phyloP scores from a whole-genome alignment of 2,329 filamentous ascomycete genomes.

The Trichoderma cornu-damae region DNA sequence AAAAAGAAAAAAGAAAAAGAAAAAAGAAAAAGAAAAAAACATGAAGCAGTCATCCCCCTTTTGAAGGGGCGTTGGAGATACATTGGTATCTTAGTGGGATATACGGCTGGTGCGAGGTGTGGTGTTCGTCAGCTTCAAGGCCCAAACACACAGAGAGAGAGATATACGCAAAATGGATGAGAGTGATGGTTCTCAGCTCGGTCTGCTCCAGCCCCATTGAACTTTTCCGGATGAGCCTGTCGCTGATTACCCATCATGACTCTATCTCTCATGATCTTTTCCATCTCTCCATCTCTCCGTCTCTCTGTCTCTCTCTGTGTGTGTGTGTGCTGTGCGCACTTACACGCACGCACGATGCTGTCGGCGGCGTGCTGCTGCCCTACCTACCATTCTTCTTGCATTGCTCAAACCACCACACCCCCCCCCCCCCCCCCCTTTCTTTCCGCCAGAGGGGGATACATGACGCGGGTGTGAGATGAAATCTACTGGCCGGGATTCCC shows the following conservation, averaged over 20 bases:
- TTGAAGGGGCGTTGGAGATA: neutral
- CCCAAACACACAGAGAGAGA: neutral
- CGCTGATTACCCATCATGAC: neutral
- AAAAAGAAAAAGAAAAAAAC: too few species aligned
- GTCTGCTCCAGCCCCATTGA: neutral
- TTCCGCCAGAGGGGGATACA: neutral
- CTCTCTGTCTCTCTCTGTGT: too few species aligned
- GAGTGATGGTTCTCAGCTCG: slow-evolving; percentile 12
- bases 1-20: too few species aligned
- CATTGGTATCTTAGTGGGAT: neutral
- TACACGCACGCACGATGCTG: slow-evolving; percentile 4
- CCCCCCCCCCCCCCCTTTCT: neutral
- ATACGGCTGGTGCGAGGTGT: neutral
- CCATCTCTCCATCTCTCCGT: too few species aligned
- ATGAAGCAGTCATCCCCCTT: neutral
- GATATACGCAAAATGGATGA: too few species aligned
- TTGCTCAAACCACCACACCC: too few species aligned
- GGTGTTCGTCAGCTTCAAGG: neutral
- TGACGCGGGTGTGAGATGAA: neutral
- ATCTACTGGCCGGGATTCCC: neutral
- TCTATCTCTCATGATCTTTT: too few species aligned
- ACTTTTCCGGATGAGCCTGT: neutral
- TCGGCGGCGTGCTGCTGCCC: slow-evolving; percentile 5
- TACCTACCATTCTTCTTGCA: neutral
- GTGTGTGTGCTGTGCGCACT: too few species aligned